Base-by-base conservation (phyloP, 352 stramenopile species). In the Phytophthora idaei region DNA sequence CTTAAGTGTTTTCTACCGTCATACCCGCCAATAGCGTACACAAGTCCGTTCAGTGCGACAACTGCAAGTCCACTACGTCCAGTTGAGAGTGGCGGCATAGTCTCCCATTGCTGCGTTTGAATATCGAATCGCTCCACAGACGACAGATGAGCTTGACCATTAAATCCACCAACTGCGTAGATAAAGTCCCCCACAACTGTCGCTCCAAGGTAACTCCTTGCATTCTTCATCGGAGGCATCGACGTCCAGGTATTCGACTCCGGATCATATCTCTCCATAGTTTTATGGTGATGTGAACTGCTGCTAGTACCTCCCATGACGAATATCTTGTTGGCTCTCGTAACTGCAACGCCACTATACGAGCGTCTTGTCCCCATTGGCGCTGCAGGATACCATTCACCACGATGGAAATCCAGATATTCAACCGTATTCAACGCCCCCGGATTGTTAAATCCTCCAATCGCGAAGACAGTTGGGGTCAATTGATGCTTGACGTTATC, bases 1-100 rank as follows among this genome's bases (percentile, higher is more conserved):
- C 83, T 82, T 27, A 93, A 55, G 42, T 93, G 85, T 17, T 81
- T 76, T 4, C 73, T 74, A 5, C 85, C 85, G 48, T 93, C 81
- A 62, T 91, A 93, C 0, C 85, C 82, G 11, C 82, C 85, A 21
- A 90, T 80, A n/a, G 85, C 82, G 21, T 85, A 87, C 36, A 93
- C 44, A n/a, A 70, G 57, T 2, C 73, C 78, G 28, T 83, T 76
- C 28, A 83, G 54, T 11, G 76, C 73, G 12, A 80, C 77, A 3
- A 90, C 72, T 2, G 79, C 80, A 12, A 93, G 68, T 2, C 85
- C 85, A 49, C 82, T 91, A 1, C 85, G 82, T 6, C 77, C 79
- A 29, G 80, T 74, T 8, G 72, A 72, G 12, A 93, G 57, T 4
- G 79, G 71, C 14, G 80, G 70, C 36, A 89, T 71, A 34, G 78